phyloP scores from a whole-genome alignment of 163 green algal genomes.

The Prototheca stagnorum region DNA sequence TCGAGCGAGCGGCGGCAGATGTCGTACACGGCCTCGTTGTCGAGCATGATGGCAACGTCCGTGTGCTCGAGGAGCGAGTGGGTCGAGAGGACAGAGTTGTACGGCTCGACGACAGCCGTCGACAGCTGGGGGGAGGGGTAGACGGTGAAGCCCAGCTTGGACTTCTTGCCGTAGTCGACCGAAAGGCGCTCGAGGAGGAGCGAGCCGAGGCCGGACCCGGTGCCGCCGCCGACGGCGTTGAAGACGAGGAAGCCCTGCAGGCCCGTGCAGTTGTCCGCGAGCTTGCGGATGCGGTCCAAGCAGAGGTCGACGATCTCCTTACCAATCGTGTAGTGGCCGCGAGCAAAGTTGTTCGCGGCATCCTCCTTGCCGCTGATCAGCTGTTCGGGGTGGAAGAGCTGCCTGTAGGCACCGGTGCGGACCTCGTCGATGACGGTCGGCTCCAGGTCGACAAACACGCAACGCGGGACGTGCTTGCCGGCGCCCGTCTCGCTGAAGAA shows the following conservation, averaged over 20 bases:
- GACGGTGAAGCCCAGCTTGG: slow-evolving; percentile 97
- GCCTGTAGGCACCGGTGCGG: slow-evolving; percentile 91
- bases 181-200: slow-evolving; percentile 86
- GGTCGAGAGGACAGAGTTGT: slow-evolving; percentile 98
- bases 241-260: slow-evolving; percentile 99
- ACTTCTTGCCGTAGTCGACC: slow-evolving; percentile 99
- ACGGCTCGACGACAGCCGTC: slow-evolving; percentile 95
- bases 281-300: slow-evolving; percentile 95
- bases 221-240: slow-evolving; percentile 95
- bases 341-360: slow-evolving; percentile 98
- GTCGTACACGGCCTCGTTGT: slow-evolving; percentile 99
- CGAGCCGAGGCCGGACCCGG: slow-evolving; percentile 90
- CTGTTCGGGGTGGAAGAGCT: slow-evolving; percentile 99
- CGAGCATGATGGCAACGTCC: slow-evolving; percentile 94
- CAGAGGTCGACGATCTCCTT: slow-evolving; percentile 95
- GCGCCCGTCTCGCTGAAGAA: slow-evolving; percentile 98
- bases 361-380: slow-evolving; percentile 99
- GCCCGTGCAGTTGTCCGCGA: slow-evolving; percentile 98
- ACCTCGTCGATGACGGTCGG: slow-evolving; percentile 98
- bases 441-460: slow-evolving; percentile 97
- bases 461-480: slow-evolving; percentile 96
- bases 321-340: slow-evolving; percentile 93
- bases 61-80: slow-evolving; percentile 99
- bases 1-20: slow-evolving; percentile 95
- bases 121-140: slow-evolving; percentile 96